Evolutionary conservation across 129 eudicot genomes (phyloP).

Genomic region (Chrysanthemum seticuspe): DNA sequence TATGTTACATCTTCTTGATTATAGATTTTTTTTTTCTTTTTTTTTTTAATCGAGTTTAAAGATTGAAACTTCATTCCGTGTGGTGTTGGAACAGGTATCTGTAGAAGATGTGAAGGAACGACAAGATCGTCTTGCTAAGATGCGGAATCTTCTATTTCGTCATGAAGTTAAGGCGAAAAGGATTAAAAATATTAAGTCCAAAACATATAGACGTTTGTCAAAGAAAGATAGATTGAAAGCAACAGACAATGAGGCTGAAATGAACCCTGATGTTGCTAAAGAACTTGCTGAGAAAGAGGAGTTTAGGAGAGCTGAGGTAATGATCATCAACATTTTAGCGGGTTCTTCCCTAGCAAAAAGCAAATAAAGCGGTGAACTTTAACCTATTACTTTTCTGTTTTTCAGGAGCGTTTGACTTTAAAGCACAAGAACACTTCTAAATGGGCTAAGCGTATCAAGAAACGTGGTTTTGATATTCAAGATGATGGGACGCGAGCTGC

Average conservation of each 20-base stretch:
- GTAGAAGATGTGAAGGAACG: constrained; percentile 83
- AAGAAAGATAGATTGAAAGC: constrained; percentile 78
- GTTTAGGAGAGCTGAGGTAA: constrained; percentile 83
- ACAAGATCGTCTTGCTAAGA: constrained; percentile 76
- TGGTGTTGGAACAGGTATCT: constrained; percentile 55
- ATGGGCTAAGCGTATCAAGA: constrained; percentile 87
- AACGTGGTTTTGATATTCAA: constrained; percentile 78
- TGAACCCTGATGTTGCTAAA: constrained; percentile 78
- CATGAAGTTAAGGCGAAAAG: constrained; percentile 91
- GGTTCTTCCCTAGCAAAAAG: no score
- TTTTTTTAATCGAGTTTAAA: no score
- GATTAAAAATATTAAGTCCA: constrained; percentile 82
- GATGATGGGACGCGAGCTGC: constrained; percentile 95
- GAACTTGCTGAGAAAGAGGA: constrained; percentile 93
- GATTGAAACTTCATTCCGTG: no score
- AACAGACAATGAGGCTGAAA: constrained; percentile 38
- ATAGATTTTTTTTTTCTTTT: not conserved
- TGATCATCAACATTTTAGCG: not conserved
- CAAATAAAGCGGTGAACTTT: constrained; percentile 1
- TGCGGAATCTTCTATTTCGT: constrained; percentile 88
- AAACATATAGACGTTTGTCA: constrained; percentile 66
- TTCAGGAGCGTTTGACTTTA: constrained; percentile 78
- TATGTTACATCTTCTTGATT: constrained; percentile 3
- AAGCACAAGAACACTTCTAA: constrained; percentile 83
- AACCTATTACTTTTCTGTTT: not conserved